Base-by-base conservation (phyloP, 352 stramenopile genomes). In the Blastocystis sp. region DNA sequence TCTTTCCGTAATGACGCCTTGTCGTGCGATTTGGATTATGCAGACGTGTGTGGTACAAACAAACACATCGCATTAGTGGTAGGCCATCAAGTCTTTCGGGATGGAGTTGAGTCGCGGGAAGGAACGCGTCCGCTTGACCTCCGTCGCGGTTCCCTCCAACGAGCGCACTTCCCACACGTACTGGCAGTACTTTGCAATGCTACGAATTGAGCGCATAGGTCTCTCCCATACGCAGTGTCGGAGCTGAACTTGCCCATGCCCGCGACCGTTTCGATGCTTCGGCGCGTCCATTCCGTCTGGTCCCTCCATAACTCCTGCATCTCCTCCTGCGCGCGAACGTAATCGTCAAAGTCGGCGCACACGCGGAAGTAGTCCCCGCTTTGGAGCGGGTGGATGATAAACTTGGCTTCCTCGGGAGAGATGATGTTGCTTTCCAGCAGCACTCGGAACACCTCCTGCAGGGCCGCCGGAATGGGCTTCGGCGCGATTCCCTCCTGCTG, bases 201-300 rank as follows among this genome's bases (percentile, higher is more conserved):
- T 81, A 81, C 4, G 24, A 64, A 7, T 79, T n/a, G 66, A 10
- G 14, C 19, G 0, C 6, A 63, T 3, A 38, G 21, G n/a, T n/a
- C n/a, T n/a, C n/a, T n/a, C n/a, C n/a, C n/a, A 7, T 54, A 81
- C 71, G 71, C 71, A 19, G 65, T 81, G 38, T 81, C 71, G 28
- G 71, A 81, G 34, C 71, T 81, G 28, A 81, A 81, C 71, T 81
- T 89, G 38, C 87, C 89, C 70, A 89, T 90, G 21, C 87, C 87
- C 3, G 89, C 77, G 0, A 89, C 74, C 19, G 69, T 87, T 11
- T 84, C n/a, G 63, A 90, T 90, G 69, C 63, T 89, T 34, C 52
- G 87, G 2, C 43, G 9, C 9, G 70, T 90, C 89, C 89, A 90
- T 60, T 87, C 40, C 7, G 7, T 40, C 78, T 89, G 57, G 71